Conservation (phyloP, 2,329 filamentous ascomycete genomes). For the Capronia epimyces region DNA sequence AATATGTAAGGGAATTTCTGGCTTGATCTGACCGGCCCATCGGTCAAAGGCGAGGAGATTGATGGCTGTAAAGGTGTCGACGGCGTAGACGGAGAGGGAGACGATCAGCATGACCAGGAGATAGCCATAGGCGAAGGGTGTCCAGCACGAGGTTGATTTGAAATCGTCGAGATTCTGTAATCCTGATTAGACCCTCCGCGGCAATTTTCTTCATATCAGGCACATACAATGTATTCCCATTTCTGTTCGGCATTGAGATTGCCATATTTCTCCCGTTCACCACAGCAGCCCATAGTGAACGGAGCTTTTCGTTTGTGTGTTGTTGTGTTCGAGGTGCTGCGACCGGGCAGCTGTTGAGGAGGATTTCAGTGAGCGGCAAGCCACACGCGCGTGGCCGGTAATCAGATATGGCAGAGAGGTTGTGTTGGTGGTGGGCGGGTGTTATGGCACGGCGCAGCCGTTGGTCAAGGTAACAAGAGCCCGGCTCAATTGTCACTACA, state of each 20-base stretch:
- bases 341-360: constrained; percentile 22
- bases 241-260: constrained; percentile 75
- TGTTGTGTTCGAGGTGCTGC: constrained; percentile 11
- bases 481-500: constrained; percentile 27
- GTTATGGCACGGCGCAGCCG: constrained; percentile 27
- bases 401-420: not conserved
- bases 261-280: constrained; percentile 53
- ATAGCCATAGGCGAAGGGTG: constrained; percentile 74
- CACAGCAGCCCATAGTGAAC: constrained; percentile 60
- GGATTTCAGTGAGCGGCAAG: constrained; percentile 9
- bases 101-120: constrained; percentile 74
- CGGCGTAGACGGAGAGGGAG: constrained; percentile 76
- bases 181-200: constrained; percentile 9
- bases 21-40: constrained; percentile 80
- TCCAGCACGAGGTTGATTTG: constrained; percentile 71
- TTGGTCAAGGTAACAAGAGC: constrained; percentile 25
- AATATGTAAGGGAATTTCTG: constrained; percentile 67
- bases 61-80: constrained; percentile 89
- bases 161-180: constrained; percentile 64
- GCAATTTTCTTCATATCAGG: not conserved
- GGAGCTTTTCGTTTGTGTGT: constrained; percentile 3
- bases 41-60: constrained; percentile 83
- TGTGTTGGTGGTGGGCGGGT: constrained; percentile 11
- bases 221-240: constrained; percentile 84
- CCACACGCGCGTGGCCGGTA: constrained; percentile 10